Base-by-base conservation (phyloP, 805 yeast species). In the Cyberlindnera amylophila region DNA sequence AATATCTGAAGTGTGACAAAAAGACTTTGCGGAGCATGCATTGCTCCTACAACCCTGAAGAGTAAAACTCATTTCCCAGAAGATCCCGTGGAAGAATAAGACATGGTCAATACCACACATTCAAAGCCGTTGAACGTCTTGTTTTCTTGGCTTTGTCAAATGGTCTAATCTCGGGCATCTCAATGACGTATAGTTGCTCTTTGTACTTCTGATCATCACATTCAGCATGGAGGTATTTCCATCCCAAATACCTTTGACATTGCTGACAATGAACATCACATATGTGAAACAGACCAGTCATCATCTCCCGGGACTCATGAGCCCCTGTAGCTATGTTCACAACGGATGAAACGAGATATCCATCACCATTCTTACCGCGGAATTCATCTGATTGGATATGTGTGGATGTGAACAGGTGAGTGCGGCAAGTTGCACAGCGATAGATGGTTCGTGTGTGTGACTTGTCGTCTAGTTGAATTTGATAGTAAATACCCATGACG, bases 141-240 rank as follows among this genome's bases (percentile, higher is more conserved):
- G 30, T 31, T 34, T 36, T 40, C 36, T 34, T 44, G 2, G 12
- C n/a, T 19, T 26, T 30, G n/a, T 23, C 36, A 12, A 23, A n/a
- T 3, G 33, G 7, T 14, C 33, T 13, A 23, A 41, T 28, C 13
- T 38, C 44, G 2, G 36, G n/a, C 14, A 46, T 28, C 23, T 54
- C 61, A 45, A 81, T 64, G 30, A 81, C 77, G 51, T 63, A 81
- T 49, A 72, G 70, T 8, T 83, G 82, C 52, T 77, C 85, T 56
- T 82, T 82, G 57, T 75, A 79, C 45, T 67, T 64, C 61, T 79
- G 81, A 14, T 65, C 58, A 16, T 53, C 52, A 23, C 63, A 59
- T 26, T 67, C 69, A 34, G 82, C 72, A 50, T 65, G 66, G 31
- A 79, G 55, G 52, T 82, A 82, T 46, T 71, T 74, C 88, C 88